phyloP scores from a whole-genome alignment of 2,329 filamentous ascomycete genomes.

The Aureobasidium sp. region DNA sequence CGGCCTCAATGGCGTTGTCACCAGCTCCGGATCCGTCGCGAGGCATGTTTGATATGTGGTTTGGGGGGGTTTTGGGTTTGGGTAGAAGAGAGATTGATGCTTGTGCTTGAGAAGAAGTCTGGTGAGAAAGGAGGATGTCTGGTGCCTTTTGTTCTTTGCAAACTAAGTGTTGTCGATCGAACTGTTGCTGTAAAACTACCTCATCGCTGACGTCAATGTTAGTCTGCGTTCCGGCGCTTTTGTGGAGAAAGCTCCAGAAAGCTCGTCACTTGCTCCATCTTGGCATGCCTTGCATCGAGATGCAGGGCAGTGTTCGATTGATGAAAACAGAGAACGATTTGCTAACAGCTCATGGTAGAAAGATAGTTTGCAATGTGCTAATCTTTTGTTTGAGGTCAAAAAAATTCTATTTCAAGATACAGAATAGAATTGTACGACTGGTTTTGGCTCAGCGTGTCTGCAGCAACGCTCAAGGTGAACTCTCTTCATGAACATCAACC shows the following conservation, averaged over 20 bases:
- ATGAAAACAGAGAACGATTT: neutral
- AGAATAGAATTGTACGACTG: too few relatives aligned
- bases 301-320: neutral
- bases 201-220: neutral
- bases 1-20: conserved; percentile 32
- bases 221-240: neutral
- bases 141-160: conserved; percentile 2
- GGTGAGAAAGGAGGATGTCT: neutral
- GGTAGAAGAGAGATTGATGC: neutral
- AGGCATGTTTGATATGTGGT: conserved; percentile 26
- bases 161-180: neutral
- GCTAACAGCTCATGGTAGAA: too few relatives aligned
- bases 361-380: too few relatives aligned
- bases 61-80: conserved; percentile 1
- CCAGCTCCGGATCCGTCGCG: conserved; percentile 32
- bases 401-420: too few relatives aligned
- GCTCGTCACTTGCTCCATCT: conserved; percentile 2
- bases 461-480: too few relatives aligned
- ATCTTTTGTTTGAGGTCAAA: too few relatives aligned
- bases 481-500: too few relatives aligned
- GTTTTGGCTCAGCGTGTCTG: too few relatives aligned
- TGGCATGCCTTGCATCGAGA: conserved; percentile 2
- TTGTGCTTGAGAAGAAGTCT: neutral
- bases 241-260: conserved; percentile 1
- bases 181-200: neutral